Base-by-base conservation (phyloP, 1,139 yeast species). In the Groenewaldozyma sp. region DNA sequence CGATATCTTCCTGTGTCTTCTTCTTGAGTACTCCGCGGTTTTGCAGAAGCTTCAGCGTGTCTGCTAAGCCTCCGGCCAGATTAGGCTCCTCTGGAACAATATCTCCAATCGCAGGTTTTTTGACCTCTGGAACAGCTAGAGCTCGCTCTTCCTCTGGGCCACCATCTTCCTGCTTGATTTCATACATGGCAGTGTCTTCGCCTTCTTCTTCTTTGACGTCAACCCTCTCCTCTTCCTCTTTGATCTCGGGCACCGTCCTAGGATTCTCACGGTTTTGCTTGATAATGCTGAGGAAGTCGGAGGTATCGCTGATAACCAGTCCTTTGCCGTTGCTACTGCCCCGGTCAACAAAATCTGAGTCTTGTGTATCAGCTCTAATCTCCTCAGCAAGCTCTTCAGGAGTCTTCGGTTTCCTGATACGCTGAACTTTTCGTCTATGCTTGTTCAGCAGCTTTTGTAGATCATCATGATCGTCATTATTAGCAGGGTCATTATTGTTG, bases 31-130 rank as follows among this genome's bases (percentile, higher is more conserved):
- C 58, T n/a, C 72, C 68, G 24, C 68, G 67, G 2, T 72, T 61
- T 44, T 70, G 67, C 13, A 82, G 63, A 45, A 76, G 71, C 38
- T 65, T 65, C 38, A 82, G 64, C 0, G 87, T 72, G 2, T 74
- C 69, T 3, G 78, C 80, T 29, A 81, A 54, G 0, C 84, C 80
- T 17, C 68, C 67, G 24, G 62, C 60, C 42, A 75, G 69, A 32
- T 64, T 51, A 1, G 68, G 65, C 16, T 48, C 53, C 24, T 50
- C 39, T n/a, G 46, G 44, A 3, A 49, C 53, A 14, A 40, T 37
- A 7, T 31, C 43, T 2, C 44, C 36, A 4, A 46, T 46, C 26
- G 14, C 28, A 2, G 32, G 14, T 2, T 31, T 16, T 4, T 13
- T 11, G 14, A 21, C 13, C 10, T 7, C 35, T n/a, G n/a, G n/a